A percentile compares a stretch with the other conserved stretches of the same genome.
phyloP scores from a whole-genome alignment of 371 early-diverging fungal species.

The Rhizopus arrhizus region DNA sequence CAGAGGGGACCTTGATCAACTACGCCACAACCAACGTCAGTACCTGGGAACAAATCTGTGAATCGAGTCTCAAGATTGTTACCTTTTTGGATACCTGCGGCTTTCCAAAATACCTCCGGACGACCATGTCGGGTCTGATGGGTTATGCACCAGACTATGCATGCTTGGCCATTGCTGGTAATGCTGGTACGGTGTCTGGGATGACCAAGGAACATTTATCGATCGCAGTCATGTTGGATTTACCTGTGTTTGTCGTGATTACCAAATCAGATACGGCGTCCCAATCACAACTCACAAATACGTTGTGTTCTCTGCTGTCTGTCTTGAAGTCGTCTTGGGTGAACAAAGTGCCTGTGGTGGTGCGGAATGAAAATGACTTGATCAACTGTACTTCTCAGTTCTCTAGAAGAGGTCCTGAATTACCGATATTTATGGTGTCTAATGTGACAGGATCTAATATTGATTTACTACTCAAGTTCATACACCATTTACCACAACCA shows the following conservation, averaged over 20 bases:
- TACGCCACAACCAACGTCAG: constrained; percentile 63
- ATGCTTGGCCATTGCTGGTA: constrained; percentile 85
- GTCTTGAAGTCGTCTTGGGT: constrained; percentile 75
- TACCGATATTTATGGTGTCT: constrained; percentile 86
- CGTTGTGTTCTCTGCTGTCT: constrained; percentile 49
- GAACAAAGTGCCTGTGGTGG: constrained; percentile 80
- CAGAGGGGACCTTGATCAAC: constrained; percentile 60
- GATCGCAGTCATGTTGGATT: constrained; percentile 75
- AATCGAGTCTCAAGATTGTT: constrained; percentile 75
- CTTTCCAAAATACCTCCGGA: constrained; percentile 87
- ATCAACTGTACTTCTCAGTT: constrained; percentile 67
- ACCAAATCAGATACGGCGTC: constrained; percentile 92
- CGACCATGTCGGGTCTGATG: constrained; percentile 88
- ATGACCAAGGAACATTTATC: constrained; percentile 93
- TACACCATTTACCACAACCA: constrained; percentile 70
- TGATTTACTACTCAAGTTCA: constrained; percentile 68
- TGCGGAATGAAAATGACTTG: constrained; percentile 73
- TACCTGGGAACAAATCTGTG: constrained; percentile 85
- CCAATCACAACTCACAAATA: constrained; percentile 72
- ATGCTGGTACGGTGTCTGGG: constrained; percentile 67
- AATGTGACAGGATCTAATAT: constrained; percentile 89
- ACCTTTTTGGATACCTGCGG: constrained; percentile 92
- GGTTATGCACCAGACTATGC: constrained; percentile 89
- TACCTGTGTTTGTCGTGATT: constrained; percentile 87
- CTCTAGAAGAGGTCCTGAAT: constrained; percentile 55